phyloP scores from a whole-genome alignment of 352 stramenopile genomes.

The Globisporangium takayamanum region DNA sequence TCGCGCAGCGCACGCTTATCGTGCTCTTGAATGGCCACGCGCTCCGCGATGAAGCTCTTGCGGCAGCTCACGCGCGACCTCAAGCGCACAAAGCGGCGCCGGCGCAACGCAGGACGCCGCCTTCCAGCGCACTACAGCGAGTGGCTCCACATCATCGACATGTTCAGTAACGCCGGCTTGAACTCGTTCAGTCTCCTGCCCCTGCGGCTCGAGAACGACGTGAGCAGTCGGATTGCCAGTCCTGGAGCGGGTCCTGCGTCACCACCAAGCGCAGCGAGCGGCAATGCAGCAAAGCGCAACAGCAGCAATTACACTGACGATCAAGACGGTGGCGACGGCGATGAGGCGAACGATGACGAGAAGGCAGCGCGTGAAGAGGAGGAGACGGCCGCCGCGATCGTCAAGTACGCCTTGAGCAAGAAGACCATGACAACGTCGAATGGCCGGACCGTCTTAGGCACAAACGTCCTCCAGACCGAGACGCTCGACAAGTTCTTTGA shows the following conservation, averaged over 20 bases:
- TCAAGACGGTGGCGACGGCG: not conserved
- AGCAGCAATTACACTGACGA: not conserved
- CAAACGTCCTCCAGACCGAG: conserved; percentile 22
- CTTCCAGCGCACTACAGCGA: conserved; percentile 1
- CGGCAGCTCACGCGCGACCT: conserved; percentile 22
- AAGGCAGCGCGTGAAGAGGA: conserved; percentile 25
- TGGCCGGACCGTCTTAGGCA: not conserved
- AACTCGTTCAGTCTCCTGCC: conserved; percentile 39
- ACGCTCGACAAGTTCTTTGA: conserved; percentile 59
- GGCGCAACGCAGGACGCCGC: no score
- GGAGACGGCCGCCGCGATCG: conserved; percentile 27
- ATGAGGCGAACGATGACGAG: conserved; percentile 14
- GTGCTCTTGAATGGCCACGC: conserved; percentile 50
- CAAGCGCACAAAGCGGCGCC: conserved; percentile 1
- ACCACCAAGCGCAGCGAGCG: not conserved
- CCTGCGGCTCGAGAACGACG: conserved; percentile 22
- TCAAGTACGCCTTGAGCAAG: conserved; percentile 36
- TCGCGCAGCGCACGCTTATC: conserved; percentile 38
- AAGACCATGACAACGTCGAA: conserved; percentile 11
- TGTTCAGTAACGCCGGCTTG: conserved; percentile 41
- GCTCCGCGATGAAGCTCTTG: conserved; percentile 41
- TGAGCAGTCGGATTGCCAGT: conserved; percentile 3
- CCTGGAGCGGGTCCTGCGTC: not conserved
- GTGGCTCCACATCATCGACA: conserved; percentile 27
- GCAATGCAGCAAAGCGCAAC: not conserved